These are phyloP conservation scores for Coffea eugenioides DNA, from an alignment of 257 asterid genomes.

Conservation along the genomic window DNA sequence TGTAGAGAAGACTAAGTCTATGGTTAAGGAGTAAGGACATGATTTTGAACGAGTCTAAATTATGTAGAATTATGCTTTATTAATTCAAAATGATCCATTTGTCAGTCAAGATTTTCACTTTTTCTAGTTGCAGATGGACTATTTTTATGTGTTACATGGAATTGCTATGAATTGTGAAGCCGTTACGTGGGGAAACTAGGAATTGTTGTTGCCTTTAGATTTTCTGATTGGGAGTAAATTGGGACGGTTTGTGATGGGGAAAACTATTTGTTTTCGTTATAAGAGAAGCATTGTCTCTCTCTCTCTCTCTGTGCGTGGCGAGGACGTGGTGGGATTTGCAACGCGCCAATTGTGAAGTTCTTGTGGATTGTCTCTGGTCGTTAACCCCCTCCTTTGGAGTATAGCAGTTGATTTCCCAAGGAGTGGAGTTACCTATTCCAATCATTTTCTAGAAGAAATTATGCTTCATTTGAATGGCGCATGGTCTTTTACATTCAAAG, in stretches of 20 bases:
- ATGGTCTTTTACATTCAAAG: no score
- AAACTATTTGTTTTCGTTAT: no score
- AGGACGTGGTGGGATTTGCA: no score
- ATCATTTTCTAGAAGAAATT: no score
- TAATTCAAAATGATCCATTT: not conserved
- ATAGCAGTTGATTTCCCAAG: not conserved
- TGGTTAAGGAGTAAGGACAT: not conserved
- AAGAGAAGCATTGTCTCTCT: no score
- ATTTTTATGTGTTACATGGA: not conserved
- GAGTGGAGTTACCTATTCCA: no score
- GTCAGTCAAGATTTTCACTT: not conserved
- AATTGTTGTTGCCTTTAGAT: not conserved
- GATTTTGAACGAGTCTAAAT: not conserved
- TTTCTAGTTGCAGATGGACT: not conserved
- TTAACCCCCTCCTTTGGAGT: no score
- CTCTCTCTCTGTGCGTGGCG: no score
- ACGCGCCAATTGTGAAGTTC: no score
- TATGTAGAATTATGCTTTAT: not conserved
- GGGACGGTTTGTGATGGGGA: no score
- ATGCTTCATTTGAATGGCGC: no score
- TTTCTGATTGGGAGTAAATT: not conserved
- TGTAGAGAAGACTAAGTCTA: conserved; percentile 13
- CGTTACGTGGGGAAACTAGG: not conserved
- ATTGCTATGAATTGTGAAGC: not conserved
- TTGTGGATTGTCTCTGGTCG: no score